Conservation (phyloP, 2,329 filamentous ascomycete genomes). For the Ascochyta pisi region DNA sequence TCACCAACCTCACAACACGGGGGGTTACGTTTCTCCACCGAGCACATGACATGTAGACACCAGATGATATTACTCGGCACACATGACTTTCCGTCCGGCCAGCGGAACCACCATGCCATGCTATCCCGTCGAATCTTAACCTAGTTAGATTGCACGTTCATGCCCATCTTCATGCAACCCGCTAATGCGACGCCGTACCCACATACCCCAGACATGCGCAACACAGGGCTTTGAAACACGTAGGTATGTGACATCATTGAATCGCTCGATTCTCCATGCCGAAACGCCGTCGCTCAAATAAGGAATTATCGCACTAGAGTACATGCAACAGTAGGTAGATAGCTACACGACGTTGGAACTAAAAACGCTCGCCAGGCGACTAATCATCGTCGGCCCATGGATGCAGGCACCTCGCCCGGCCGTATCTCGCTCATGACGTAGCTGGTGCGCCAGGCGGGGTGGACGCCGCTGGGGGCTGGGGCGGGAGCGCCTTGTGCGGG, state of each 20-base stretch:
- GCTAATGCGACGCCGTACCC: not conserved
- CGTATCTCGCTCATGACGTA: constrained; percentile 39
- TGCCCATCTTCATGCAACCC: not conserved
- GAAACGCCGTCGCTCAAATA: constrained; percentile 9
- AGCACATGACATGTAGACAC: too few relatives aligned
- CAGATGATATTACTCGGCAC: too few relatives aligned
- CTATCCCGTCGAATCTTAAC: too few relatives aligned
- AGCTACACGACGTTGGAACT: not conserved
- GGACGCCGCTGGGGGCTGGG: constrained; percentile 42
- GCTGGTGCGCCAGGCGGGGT: constrained; percentile 48
- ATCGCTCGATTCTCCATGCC: not conserved
- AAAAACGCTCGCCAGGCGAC: not conserved
- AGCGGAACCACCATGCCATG: not conserved
- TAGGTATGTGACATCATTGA: constrained; percentile 5
- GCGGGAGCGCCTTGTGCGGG: constrained; percentile 22
- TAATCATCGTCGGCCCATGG: constrained; percentile 3
- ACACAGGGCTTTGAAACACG: constrained; percentile 3
- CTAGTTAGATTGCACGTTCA: too few relatives aligned
- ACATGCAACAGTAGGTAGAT: too few relatives aligned
- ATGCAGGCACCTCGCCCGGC: constrained; percentile 22
- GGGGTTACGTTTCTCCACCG: too few relatives aligned
- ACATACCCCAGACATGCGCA: not conserved
- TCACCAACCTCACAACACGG: not conserved
- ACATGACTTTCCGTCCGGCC: not conserved
- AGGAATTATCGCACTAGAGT: too few relatives aligned